Percentiles rank a stretch among this genome's conserved stretches.
Evolutionary conservation across 225 moss, liverwort and hornwort genomes (phyloP).

Genomic region (Physcomitrellopsis africana): DNA sequence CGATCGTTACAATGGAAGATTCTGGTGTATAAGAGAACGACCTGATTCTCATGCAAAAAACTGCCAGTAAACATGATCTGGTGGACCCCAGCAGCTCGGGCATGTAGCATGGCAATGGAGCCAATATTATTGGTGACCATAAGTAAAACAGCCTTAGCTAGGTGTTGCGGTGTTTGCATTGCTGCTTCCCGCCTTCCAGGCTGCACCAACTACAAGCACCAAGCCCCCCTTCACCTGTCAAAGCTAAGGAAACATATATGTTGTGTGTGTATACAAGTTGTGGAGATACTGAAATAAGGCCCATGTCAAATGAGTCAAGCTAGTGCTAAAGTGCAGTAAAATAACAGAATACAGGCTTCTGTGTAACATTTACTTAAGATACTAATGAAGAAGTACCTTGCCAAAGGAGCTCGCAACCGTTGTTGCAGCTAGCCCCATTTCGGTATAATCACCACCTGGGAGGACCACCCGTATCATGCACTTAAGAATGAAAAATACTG

Average conservation of each 20-base stretch:
- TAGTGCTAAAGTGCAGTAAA: neutral
- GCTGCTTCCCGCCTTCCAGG: constrained; percentile 58
- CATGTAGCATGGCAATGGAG: constrained; percentile 86
- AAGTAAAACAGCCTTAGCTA: constrained; percentile 82
- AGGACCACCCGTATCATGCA: constrained; percentile 8
- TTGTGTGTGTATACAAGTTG: too few relatives aligned
- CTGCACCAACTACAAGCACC: constrained; percentile 60
- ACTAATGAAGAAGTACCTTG: constrained; percentile 58
- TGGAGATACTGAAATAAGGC: neutral
- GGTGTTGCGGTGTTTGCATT: constrained; percentile 63
- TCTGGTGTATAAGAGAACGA: constrained; percentile 11
- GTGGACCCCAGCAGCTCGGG: constrained; percentile 69
- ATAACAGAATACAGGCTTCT: neutral
- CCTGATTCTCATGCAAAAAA: constrained; percentile 86
- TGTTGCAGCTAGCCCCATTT: constrained; percentile 88
- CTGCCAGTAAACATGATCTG: constrained; percentile 95
- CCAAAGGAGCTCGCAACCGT: constrained; percentile 95
- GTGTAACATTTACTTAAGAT: neutral
- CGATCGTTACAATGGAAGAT: neutral
- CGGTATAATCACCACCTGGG: constrained; percentile 85
- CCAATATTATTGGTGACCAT: constrained; percentile 97
- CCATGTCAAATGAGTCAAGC: neutral
- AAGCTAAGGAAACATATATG: neutral
- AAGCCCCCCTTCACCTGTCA: constrained; percentile 24
- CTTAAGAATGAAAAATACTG: constrained; percentile 2